Evolutionary conservation across 768 basidiomycete genomes (phyloP).

Genomic region (Russula griseocarnosa): DNA sequence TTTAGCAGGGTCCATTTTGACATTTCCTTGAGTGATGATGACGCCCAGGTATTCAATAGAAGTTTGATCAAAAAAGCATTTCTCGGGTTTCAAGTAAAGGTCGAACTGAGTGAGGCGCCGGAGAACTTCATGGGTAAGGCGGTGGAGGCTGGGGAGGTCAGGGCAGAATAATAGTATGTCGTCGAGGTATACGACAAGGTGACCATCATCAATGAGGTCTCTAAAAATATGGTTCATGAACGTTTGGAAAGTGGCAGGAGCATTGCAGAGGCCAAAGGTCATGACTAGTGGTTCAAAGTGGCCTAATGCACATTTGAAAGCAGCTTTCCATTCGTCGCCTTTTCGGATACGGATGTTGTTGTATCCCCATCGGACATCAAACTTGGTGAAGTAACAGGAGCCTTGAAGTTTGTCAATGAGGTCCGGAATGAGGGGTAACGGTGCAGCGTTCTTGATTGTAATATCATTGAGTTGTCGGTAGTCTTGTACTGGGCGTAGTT

Average conservation of each 20-base stretch:
- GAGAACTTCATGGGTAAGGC: background rate
- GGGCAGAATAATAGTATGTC: background rate
- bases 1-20: background rate
- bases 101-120: background rate
- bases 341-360: background rate
- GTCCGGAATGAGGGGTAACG: background rate
- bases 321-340: background rate
- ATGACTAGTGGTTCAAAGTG: background rate
- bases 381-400: background rate
- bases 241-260: background rate
- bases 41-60: background rate
- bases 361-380: background rate
- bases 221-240: background rate
- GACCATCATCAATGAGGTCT: rapidly evolving
- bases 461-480: background rate
- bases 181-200: background rate
- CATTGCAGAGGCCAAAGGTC: background rate
- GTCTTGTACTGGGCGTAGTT: background rate
- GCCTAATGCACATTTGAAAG: background rate
- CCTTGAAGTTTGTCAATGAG: background rate
- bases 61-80: background rate
- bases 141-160: background rate
- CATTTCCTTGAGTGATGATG: background rate
- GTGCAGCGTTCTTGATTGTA: no score
- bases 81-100: background rate